phyloP scores from a whole-genome alignment of 768 basidiomycete genomes.

The Naganishia friedmannii region DNA sequence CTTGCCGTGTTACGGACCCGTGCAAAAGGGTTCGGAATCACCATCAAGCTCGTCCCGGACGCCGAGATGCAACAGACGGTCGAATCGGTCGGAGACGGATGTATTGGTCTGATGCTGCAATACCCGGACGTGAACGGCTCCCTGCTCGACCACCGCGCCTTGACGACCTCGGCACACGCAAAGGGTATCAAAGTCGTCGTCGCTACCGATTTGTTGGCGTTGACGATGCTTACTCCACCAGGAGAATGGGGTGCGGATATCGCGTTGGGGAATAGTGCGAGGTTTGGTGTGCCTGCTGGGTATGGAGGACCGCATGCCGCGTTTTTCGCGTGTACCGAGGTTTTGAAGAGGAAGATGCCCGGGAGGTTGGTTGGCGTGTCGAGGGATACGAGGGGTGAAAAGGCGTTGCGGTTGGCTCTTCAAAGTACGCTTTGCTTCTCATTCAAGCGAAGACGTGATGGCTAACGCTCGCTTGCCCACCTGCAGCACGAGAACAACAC shows the following conservation, averaged over 20 bases:
- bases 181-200: slow-evolving; percentile 77
- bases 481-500: slow-evolving; percentile 87
- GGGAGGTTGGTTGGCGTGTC: slow-evolving; percentile 89
- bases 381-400: slow-evolving; percentile 75
- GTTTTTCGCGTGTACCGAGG: slow-evolving; percentile 91
- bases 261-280: slow-evolving; percentile 87
- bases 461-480: background rate
- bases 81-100: slow-evolving; percentile 51
- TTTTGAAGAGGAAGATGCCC: slow-evolving; percentile 96
- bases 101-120: slow-evolving; percentile 82
- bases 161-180: slow-evolving; percentile 69
- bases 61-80: slow-evolving; percentile 60
- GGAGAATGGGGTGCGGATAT: slow-evolving; percentile 99
- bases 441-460: too few species aligned
- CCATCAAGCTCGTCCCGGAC: slow-evolving; percentile 59
- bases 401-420: slow-evolving; percentile 85
- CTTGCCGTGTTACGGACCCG: slow-evolving; percentile 83
- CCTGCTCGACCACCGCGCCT: slow-evolving; percentile 67
- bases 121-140: slow-evolving; percentile 88
- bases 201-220: slow-evolving; percentile 86
- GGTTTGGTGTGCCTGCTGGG: slow-evolving; percentile 95
- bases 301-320: slow-evolving; percentile 97
- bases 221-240: slow-evolving; percentile 88
- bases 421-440: slow-evolving; percentile 66
- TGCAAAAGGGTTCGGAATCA: slow-evolving; percentile 89